These are phyloP conservation scores for Gracilaria gracilis DNA, from an alignment of 23 red algal genomes.

Conservation along the genomic window DNA sequence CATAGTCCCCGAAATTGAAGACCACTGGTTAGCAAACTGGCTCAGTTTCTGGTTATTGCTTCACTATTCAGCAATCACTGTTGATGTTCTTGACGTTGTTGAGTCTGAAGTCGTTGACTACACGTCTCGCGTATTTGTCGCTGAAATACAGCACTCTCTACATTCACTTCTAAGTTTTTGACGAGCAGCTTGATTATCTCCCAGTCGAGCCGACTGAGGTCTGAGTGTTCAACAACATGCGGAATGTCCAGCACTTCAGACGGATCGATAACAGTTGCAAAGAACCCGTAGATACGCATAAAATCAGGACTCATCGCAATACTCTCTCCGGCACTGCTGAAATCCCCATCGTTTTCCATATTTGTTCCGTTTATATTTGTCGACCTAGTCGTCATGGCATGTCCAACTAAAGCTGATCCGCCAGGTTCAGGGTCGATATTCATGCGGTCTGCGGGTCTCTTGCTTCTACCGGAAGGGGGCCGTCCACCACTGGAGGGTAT, in stretches of 20 bases:
- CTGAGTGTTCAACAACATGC: constrained; percentile 26
- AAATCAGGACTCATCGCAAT: constrained; percentile 69
- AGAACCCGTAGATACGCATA: constrained; percentile 78
- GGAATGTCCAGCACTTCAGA: constrained; percentile 3
- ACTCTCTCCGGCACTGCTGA: background rate
- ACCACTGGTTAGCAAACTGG: constrained; percentile 23
- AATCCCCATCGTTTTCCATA: background rate
- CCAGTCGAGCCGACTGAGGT: constrained; percentile 68
- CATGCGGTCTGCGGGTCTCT: constrained; percentile 15
- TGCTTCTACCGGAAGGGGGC: constrained; percentile 1
- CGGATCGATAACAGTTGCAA: constrained; percentile 81
- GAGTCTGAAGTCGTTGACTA: constrained; percentile 33
- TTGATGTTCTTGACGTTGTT: constrained; percentile 34
- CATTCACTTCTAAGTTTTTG: constrained; percentile 82
- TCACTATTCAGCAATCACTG: constrained; percentile 25
- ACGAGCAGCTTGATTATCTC: constrained; percentile 90
- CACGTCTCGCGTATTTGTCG: constrained; percentile 70
- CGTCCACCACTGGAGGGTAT: constrained; percentile 37
- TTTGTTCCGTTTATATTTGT: constrained; percentile 2
- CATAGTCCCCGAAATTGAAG: background rate
- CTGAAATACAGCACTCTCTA: constrained; percentile 64
- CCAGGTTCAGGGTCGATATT: constrained; percentile 32
- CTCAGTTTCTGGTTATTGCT: constrained; percentile 21
- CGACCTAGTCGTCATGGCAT: background rate
- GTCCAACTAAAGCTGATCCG: constrained; percentile 4